phyloP scores from a whole-genome alignment of 768 basidiomycete genomes.

The Mycena albidolilacea region DNA sequence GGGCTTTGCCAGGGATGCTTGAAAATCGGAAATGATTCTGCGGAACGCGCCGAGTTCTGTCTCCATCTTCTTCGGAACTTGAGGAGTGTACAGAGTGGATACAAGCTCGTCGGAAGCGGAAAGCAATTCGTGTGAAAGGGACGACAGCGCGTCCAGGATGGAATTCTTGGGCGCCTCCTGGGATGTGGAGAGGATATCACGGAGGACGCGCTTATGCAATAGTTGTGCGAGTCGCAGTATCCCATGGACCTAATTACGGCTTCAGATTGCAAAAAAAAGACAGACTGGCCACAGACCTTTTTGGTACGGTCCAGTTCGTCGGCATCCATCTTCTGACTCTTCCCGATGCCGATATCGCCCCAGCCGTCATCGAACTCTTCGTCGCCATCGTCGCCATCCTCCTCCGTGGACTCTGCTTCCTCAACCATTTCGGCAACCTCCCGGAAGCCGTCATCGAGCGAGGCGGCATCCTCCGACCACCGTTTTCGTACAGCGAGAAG shows the following conservation, averaged over 20 bases:
- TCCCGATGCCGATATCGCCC: constrained; percentile 73
- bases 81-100: constrained; percentile 76
- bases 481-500: constrained; percentile 67
- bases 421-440: constrained; percentile 73
- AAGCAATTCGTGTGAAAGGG: constrained; percentile 66
- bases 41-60: constrained; percentile 57
- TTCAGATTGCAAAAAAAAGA: constrained; percentile 1
- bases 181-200: constrained; percentile 61
- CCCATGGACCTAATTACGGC: constrained; percentile 64
- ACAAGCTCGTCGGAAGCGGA: constrained; percentile 76
- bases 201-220: constrained; percentile 73
- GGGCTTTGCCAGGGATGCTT: constrained; percentile 43
- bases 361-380: constrained; percentile 65
- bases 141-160: constrained; percentile 67
- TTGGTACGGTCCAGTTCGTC: constrained; percentile 71
- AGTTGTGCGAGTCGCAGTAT: constrained; percentile 72
- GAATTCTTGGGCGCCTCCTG: constrained; percentile 43
- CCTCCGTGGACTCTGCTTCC: constrained; percentile 49
- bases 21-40: constrained; percentile 55
- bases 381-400: constrained; percentile 48
- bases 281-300: constrained; percentile 60
- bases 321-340: constrained; percentile 59
- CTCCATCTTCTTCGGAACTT: constrained; percentile 61
- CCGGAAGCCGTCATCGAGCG: constrained; percentile 71
- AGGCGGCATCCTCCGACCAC: constrained; percentile 67